Base-by-base conservation (phyloP, 2,329 filamentous ascomycete species). In the Pseudogymnoascus sp. region DNA sequence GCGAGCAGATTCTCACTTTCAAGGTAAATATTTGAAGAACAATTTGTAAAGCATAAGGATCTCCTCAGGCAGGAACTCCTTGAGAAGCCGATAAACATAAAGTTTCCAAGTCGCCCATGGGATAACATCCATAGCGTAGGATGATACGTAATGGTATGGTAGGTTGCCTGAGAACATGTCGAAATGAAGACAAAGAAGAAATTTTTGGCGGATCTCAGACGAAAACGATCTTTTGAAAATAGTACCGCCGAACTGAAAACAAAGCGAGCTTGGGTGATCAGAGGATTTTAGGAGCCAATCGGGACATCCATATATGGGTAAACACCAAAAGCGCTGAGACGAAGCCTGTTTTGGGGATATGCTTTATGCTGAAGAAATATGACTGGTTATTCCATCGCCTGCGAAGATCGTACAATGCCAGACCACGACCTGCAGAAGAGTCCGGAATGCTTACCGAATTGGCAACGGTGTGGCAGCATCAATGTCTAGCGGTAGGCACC, bases 41-140 rank as follows among this genome's bases (percentile, higher is more conserved):
- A 40, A 61, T 61, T 61, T 61, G 59, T 42, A 61, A 61, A 26
- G 51, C 16, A 61, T 42, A 40, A 26, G 34, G 18, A 4, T 40
- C 39, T 16, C n/a, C 59, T 61, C 59, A 40, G 18, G 59, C 26
- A 40, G 36, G 59, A 61, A 40, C 59, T 26, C 59, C 59, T n/a
- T 16, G 79, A 80, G 83, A 83, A 82, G 82, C 78, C 75, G 78
- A 78, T 83, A 84, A 83, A 74, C 79, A 83, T 83, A 75, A 82
- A 80, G 77, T 84, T 80, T 84, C 82, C 82, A 84, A 84, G 78
- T 76, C 79, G 77, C 80, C 77, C 77, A 72, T 77, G 77, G 78
- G 76, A 76, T 78, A 79, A 75, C 77, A 74, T 74, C 72, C 73
- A 74, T 74, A 77, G 78, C 74, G 78, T 84, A 84, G 81, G 80